Evolutionary conservation across 1,284 basidiomycete genomes (phyloP).

Genomic region (Phenoliferia sp.): DNA sequence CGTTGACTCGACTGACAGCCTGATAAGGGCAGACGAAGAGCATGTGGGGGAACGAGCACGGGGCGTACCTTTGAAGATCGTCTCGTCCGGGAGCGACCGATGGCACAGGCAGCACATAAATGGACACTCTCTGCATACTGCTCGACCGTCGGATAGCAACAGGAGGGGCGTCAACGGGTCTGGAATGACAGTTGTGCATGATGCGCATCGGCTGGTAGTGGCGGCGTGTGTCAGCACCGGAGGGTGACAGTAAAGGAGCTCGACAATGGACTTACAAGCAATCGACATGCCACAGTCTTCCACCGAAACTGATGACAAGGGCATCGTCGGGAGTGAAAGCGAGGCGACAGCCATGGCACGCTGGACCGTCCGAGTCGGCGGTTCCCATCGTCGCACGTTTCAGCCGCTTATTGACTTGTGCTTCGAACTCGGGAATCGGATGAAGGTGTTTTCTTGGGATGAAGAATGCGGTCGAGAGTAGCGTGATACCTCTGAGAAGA

Average conservation of each 20-base stretch:
- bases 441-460: no score
- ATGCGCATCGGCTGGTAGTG: background rate
- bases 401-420: no score
- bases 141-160: background rate
- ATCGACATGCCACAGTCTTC: background rate
- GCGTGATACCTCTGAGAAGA: no score
- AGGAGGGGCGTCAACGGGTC: background rate
- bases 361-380: no score
- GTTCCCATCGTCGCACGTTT: no score
- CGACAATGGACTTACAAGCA: background rate
- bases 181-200: background rate
- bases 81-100: background rate
- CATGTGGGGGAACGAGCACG: background rate
- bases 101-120: background rate
- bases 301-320: background rate
- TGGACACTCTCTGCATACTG: background rate
- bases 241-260: background rate
- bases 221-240: background rate
- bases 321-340: background rate
- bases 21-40: no score
- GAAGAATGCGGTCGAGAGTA: no score
- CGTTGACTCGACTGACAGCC: no score
- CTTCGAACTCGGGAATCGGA: no score
- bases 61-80: background rate
- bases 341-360: background rate